Evolutionary conservation across 805 yeast genomes (phyloP).

Genomic region (Torulaspora gathmanii): DNA sequence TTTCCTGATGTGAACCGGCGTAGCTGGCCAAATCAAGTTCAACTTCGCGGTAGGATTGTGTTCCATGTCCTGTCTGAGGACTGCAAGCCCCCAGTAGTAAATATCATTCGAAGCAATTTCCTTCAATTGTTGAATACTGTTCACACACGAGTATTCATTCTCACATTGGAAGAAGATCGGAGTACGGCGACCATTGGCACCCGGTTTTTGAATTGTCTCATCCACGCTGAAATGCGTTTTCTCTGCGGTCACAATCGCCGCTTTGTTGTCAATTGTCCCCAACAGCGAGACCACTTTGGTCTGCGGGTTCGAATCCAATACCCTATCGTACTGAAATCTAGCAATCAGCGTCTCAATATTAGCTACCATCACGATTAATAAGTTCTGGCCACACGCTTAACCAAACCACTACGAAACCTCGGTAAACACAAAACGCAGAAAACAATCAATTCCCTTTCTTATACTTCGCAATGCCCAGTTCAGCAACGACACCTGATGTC

Average conservation of each 20-base stretch:
- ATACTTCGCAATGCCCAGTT: background rate
- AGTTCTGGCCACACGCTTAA: background rate
- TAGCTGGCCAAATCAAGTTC: constrained; percentile 83
- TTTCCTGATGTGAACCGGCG: constrained; percentile 76
- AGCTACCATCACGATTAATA: background rate
- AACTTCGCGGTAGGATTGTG: constrained; percentile 59
- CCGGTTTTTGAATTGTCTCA: constrained; percentile 18
- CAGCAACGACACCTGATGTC: background rate
- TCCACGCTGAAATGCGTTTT: constrained; percentile 57
- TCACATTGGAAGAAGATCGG: constrained; percentile 12
- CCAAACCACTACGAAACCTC: background rate
- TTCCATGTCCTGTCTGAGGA: constrained; percentile 45
- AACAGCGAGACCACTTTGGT: constrained; percentile 60
- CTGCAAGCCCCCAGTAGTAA: constrained; percentile 72
- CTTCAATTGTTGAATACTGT: constrained; percentile 28
- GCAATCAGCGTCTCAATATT: constrained; percentile 27
- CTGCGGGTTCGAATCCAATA: constrained; percentile 58
- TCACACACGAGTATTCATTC: constrained; percentile 27
- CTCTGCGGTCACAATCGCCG: constrained; percentile 70
- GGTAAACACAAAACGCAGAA: background rate
- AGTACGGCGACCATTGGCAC: constrained; percentile 9
- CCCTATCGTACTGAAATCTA: constrained; percentile 43
- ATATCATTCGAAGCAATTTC: constrained; percentile 70
- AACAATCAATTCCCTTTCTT: background rate
- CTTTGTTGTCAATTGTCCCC: constrained; percentile 56